Base-by-base conservation (phyloP, 2,329 filamentous ascomycete genomes). In the Stylonectria norvegica region DNA sequence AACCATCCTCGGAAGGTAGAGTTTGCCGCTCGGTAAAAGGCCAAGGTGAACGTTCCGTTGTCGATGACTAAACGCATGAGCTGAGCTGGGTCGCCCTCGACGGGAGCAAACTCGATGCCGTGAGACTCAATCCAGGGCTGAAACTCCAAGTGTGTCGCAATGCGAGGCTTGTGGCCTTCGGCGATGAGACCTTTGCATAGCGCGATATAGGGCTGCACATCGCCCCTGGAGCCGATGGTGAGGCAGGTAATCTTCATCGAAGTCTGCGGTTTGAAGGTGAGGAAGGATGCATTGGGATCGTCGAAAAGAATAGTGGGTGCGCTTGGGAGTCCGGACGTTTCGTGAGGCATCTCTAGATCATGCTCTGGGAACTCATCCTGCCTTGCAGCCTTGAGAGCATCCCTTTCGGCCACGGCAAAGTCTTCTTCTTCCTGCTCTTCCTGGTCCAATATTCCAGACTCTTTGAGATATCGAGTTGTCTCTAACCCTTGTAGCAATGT, bases 121-220 rank as follows among this genome's bases (percentile, higher is more conserved):
- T 97, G 89, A n/a, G 82, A 79, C 59, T 89, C 79, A 31, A 98
- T 79, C 90, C 91, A 98, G 11, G 73, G 76, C 54, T 86, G 83
- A 56, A 98, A 98, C 62, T 97, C 91, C 17, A 73, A 75, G 61
- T 98, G 93, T 0, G 93, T 97, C 9, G 91, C 93, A 54, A 98
- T 98, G 48, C 80, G 83, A 12, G 86, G 78, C 46, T 77, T 80
- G 64, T 98, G 93, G 1, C 93, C 93, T 53, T 98, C 90, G 1
- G 84, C 86, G 29, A 94, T 65, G 2, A 98, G 70, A 1, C 87
- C 89, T 60, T 95, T 96, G 69, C 93, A 96, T 1, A 98, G 72
- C 0, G 93, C 89, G 61, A 98, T 97, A 61, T 97, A 98, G 1
- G 93, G 93, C 62, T 98, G 93, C 4, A 98, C 91, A 60, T 98